A percentile compares a stretch with the other conserved stretches of the same genome.
These are phyloP conservation scores for Alternaria arborescens DNA, from an alignment of 2,329 filamentous ascomycete genomes.

Conservation along the genomic window DNA sequence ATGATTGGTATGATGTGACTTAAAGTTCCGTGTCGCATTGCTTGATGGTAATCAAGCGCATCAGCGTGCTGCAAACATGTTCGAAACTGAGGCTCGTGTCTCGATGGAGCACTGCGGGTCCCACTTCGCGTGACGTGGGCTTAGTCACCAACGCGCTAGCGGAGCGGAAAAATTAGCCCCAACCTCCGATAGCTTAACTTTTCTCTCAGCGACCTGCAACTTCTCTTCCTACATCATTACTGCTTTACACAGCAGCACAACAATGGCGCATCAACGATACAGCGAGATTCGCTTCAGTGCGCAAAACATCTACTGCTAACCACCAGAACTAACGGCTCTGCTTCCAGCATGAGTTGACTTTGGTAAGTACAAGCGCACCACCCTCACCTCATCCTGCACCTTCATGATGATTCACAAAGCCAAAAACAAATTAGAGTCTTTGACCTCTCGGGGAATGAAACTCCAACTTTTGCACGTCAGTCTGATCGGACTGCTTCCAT, in stretches of 20 bases:
- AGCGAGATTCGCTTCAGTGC: slow-evolving; percentile 1
- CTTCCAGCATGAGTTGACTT: slow-evolving; percentile 7
- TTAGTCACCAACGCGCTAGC: slow-evolving; percentile 25
- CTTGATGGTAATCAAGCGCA: not conserved
- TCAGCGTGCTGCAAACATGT: not conserved
- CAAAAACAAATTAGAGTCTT: slow-evolving; percentile 58
- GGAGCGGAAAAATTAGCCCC: slow-evolving; percentile 29
- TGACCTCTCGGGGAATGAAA: slow-evolving; percentile 56
- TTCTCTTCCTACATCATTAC: slow-evolving; percentile 17
- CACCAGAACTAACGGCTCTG: not conserved
- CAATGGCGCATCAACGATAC: slow-evolving; percentile 9
- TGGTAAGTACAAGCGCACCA: slow-evolving; percentile 23
- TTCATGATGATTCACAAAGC: slow-evolving; percentile 54
- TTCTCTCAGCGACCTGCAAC: slow-evolving; percentile 15
- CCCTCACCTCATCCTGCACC: slow-evolving; percentile 15
- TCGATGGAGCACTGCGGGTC: not conserved
- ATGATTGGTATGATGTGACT: not conserved
- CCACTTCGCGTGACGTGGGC: slow-evolving; percentile 6
- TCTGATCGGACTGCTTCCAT: slow-evolving; percentile 45
- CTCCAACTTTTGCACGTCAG: slow-evolving; percentile 56
- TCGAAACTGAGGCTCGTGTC: not conserved
- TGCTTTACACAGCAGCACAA: slow-evolving; percentile 8
- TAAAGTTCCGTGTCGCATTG: not conserved
- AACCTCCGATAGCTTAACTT: slow-evolving; percentile 28
- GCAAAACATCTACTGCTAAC: slow-evolving; percentile 3